Evolutionary conservation across 495 filamentous ascomycete species (phyloP).

Genomic region (Trichoderma virens): DNA sequence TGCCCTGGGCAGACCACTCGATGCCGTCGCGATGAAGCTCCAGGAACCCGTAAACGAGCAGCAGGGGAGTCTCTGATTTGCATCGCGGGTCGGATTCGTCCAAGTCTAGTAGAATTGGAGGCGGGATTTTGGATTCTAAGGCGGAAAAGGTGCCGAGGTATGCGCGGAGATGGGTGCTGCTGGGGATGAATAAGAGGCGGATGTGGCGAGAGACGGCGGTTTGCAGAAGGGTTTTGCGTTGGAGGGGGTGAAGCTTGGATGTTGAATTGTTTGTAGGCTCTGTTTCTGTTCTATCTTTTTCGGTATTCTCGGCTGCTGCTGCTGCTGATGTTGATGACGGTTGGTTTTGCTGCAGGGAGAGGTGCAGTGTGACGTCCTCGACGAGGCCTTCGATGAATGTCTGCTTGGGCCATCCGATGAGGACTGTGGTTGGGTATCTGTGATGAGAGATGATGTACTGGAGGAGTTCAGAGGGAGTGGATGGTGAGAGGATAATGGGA

Average conservation of each 20-base stretch:
- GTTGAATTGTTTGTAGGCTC: not conserved
- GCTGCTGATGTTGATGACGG: too few species aligned
- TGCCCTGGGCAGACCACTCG: conserved; percentile 78
- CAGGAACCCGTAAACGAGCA: conserved; percentile 61
- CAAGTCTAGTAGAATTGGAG: conserved; percentile 16
- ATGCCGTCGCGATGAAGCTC: conserved; percentile 61
- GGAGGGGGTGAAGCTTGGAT: conserved; percentile 21
- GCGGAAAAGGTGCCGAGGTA: conserved; percentile 53
- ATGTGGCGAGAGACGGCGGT: conserved; percentile 60
- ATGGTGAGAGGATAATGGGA: conserved; percentile 41
- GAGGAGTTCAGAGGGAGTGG: conserved; percentile 53
- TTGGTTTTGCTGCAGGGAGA: not conserved
- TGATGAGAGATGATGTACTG: conserved; percentile 52
- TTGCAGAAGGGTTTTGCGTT: conserved; percentile 59
- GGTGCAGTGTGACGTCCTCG: conserved; percentile 21
- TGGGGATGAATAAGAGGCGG: conserved; percentile 62
- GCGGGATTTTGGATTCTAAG: conserved; percentile 17
- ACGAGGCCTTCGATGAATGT: conserved; percentile 50
- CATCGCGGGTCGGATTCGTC: not conserved
- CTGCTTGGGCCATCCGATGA: conserved; percentile 61
- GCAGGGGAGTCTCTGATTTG: conserved; percentile 20
- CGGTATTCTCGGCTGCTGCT: conserved; percentile 6
- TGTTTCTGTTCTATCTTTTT: not conserved
- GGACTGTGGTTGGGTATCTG: conserved; percentile 47
- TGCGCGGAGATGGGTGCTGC: conserved; percentile 67